These are phyloP conservation scores for Austroboletus sp. DNA, from an alignment of 1,284 basidiomycete genomes.

Conservation along the genomic window DNA sequence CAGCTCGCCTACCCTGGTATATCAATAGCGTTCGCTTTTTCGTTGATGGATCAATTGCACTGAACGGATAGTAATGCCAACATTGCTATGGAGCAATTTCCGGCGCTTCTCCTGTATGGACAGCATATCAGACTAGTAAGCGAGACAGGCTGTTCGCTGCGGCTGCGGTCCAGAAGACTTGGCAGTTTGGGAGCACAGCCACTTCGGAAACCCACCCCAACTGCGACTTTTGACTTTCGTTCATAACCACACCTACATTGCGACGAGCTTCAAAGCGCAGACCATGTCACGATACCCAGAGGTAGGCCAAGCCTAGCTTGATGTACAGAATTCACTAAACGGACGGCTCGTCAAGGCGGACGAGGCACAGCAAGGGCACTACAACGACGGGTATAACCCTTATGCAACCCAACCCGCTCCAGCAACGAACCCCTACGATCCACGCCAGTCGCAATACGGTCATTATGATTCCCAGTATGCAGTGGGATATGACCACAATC, in stretches of 20 bases:
- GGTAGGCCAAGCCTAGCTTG: conserved; percentile 21
- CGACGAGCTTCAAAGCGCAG: conserved; percentile 4
- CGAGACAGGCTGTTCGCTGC: conserved; percentile 12
- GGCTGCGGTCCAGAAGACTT: conserved; percentile 12
- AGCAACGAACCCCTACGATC: conserved; percentile 21
- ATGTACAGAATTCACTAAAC: not conserved
- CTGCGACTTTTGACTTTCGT: not conserved
- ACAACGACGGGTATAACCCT: conserved; percentile 52
- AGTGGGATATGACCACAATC: conserved; percentile 19
- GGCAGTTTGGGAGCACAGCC: conserved; percentile 12
- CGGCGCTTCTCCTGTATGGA: no score
- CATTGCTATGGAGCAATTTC: no score
- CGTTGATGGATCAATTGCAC: no score
- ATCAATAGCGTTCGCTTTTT: no score
- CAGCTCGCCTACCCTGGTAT: conserved; percentile 1
- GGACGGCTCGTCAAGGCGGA: conserved; percentile 37
- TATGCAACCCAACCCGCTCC: conserved; percentile 31
- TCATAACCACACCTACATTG: conserved; percentile 2
- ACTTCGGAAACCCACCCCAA: conserved; percentile 5
- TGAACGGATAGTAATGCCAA: no score
- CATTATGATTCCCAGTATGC: conserved; percentile 17
- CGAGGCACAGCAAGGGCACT: conserved; percentile 49
- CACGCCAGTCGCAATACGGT: conserved; percentile 16
- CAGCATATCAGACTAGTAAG: no score
- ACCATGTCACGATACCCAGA: conserved; percentile 42